Conservation (phyloP, 2,329 filamentous ascomycete species). For the Pseudocercospora fuligena region DNA sequence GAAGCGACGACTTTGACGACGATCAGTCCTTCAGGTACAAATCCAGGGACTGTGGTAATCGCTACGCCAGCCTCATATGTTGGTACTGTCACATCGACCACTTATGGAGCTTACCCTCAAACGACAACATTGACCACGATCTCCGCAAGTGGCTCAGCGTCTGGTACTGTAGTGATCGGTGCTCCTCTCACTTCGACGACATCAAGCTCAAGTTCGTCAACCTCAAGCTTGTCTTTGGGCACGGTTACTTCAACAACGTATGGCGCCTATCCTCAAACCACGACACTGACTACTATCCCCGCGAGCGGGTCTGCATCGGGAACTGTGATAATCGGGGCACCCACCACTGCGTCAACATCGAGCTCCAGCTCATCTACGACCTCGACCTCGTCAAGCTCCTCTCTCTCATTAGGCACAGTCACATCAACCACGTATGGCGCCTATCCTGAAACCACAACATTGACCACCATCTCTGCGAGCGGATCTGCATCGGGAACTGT, state of each 20-base stretch:
- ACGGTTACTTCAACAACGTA: constrained; percentile 5
- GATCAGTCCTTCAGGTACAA: neutral
- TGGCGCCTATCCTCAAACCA: neutral
- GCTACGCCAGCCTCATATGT: neutral
- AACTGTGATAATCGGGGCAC: neutral
- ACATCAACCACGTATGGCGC: neutral
- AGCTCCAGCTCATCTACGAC: too few species aligned
- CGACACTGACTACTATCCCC: neutral
- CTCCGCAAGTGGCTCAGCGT: constrained; percentile 1
- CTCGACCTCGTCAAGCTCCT: constrained; percentile 3
- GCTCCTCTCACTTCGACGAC: neutral
- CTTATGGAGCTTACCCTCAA: neutral
- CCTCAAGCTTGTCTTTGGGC: neutral
- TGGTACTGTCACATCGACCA: neutral
- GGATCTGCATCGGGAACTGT: neutral
- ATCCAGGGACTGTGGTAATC: neutral
- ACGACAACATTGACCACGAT: constrained; percentile 13
- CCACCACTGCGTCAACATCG: neutral
- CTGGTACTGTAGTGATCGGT: constrained; percentile 9
- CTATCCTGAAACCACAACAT: neutral
- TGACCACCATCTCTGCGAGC: too few species aligned
- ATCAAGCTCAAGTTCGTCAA: neutral
- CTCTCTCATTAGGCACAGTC: neutral
- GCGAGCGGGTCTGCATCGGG: neutral
- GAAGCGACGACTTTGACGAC: neutral